A percentile compares a stretch with the other conserved stretches of the same genome.
These are phyloP conservation scores for Cardiospermum halicacabum DNA, from an alignment of 345 rosid species.

Conservation along the genomic window DNA sequence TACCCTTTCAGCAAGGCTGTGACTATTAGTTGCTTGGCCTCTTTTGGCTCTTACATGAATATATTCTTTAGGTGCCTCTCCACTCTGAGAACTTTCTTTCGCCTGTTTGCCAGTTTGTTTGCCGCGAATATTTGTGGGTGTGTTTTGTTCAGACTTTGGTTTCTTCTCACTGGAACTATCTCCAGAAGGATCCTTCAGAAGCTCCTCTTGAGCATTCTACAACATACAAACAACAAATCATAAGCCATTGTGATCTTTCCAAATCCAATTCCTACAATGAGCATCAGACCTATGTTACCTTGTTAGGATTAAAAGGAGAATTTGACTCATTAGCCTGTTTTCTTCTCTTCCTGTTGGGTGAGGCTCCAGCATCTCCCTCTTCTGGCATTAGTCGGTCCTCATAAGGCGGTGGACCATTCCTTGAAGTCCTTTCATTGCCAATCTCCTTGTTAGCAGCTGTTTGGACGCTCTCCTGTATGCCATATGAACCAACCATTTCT, in stretches of 20 bases:
- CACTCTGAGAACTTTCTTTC: constrained; percentile 59
- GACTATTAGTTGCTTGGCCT: constrained; percentile 97
- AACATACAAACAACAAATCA: constrained; percentile 9
- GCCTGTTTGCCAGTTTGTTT: constrained; percentile 46
- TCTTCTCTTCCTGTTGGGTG: constrained; percentile 54
- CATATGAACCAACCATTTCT: constrained; percentile 48
- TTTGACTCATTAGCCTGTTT: constrained; percentile 41
- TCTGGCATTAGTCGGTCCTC: constrained; percentile 48
- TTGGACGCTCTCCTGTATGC: constrained; percentile 34
- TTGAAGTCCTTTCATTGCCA: constrained; percentile 35
- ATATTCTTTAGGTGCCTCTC: constrained; percentile 73
- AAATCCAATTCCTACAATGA: constrained; percentile 1
- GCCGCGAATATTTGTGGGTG: constrained; percentile 34
- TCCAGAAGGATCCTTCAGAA: constrained; percentile 40
- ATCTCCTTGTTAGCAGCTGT: constrained; percentile 38
- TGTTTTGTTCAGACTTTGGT: constrained; percentile 43
- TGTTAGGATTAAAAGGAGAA: constrained; percentile 36
- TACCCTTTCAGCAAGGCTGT: constrained; percentile 98
- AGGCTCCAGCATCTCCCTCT: constrained; percentile 38
- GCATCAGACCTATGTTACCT: constrained; percentile 40
- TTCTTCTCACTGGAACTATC: constrained; percentile 57
- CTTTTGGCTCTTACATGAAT: constrained; percentile 92
- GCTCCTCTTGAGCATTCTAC: constrained; percentile 52
- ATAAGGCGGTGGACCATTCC: constrained; percentile 32
- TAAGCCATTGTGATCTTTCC: not conserved